phyloP scores from a whole-genome alignment of 2,329 filamentous ascomycete species.

The Scedosporium dehoogii region DNA sequence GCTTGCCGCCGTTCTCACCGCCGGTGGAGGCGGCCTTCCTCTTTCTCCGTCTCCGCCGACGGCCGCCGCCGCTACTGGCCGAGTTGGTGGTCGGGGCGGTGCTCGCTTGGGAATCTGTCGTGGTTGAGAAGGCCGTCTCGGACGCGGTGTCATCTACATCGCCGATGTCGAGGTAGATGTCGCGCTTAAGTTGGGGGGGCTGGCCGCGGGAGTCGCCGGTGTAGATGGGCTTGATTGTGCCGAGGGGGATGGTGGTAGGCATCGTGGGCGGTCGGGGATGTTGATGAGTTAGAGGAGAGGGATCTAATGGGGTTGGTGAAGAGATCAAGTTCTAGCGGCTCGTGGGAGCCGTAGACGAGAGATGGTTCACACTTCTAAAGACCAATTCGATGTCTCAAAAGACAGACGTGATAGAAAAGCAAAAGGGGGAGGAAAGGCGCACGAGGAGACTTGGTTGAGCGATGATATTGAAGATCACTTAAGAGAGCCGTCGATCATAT shows the following conservation, averaged over 20 bases:
- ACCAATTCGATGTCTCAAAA: background rate
- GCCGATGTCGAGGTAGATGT: slow-evolving; percentile 7
- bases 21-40: background rate
- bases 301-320: slow-evolving; percentile 5
- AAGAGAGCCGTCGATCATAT: background rate
- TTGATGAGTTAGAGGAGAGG: too few relatives aligned
- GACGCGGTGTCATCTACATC: slow-evolving; percentile 9
- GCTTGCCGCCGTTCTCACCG: slow-evolving; percentile 2
- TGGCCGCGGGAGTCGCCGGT: background rate
- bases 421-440: background rate
- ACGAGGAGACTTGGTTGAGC: background rate
- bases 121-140: background rate
- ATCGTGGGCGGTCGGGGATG: background rate
- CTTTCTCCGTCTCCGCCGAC: slow-evolving; percentile 2
- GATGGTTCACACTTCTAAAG: background rate
- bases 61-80: background rate
- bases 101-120: slow-evolving; percentile 3
- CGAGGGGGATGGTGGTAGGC: background rate
- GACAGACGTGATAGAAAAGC: background rate
- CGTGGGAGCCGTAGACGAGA: background rate
- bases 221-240: slow-evolving; percentile 9
- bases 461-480: background rate
- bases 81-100: slow-evolving; percentile 1
- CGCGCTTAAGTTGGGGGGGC: slow-evolving; percentile 5
- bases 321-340: background rate